phyloP scores from a whole-genome alignment of 495 filamentous ascomycete species.

The Durotheca rogersii region DNA sequence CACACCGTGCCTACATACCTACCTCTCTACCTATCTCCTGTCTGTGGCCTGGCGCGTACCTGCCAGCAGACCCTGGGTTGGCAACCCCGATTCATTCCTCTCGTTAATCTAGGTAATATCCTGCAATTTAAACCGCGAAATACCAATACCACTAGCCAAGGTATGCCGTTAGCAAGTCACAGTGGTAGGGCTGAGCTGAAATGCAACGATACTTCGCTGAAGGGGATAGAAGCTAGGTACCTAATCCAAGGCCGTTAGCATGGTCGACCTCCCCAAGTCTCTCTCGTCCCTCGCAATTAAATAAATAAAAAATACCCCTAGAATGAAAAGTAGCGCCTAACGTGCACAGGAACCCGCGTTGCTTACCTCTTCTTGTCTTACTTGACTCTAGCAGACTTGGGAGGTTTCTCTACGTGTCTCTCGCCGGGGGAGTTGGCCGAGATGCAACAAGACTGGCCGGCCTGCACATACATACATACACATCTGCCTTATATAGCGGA shows the following conservation, averaged over 20 bases:
- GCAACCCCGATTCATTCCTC: slow-evolving; percentile 12
- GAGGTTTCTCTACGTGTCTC: no score
- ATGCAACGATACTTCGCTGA: slow-evolving; percentile 21
- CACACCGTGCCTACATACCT: no score
- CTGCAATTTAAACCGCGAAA: slow-evolving; percentile 24
- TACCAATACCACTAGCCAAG: slow-evolving; percentile 28
- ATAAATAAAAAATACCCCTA: no score
- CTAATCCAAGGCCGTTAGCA: no score
- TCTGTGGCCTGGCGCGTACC: slow-evolving; percentile 7
- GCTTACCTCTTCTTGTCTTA: neutral
- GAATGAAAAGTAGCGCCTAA: no score
- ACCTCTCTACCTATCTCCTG: no score
- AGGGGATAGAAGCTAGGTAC: neutral
- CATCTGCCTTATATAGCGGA: neutral
- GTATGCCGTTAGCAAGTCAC: slow-evolving; percentile 17
- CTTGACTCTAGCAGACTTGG: no score
- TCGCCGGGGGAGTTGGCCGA: no score
- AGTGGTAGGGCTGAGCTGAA: slow-evolving; percentile 32
- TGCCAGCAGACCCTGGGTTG: slow-evolving; percentile 11
- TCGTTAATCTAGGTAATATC: slow-evolving; percentile 31
- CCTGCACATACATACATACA: neutral
- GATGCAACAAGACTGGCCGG: no score
- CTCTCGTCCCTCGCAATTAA: slow-evolving; percentile 2
- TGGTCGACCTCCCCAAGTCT: no score
- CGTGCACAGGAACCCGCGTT: no score